phyloP scores from a whole-genome alignment of 164 flowering plant species.

The grape (Vitis vinifera) region ASM3070453v1 NC_081820.1:21537501-21538000 shows the following conservation, averaged over 20 bases:
- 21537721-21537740: slow-evolving; percentile 1
- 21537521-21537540: too few relatives aligned
- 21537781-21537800: background rate
- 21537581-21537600: too few relatives aligned
- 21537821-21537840: slow-evolving; percentile 22
- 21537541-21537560: too few relatives aligned
- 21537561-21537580: too few relatives aligned
- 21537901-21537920: background rate
- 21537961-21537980: background rate
- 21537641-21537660: too few relatives aligned
- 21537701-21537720: too few relatives aligned
- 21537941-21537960: background rate
- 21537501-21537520: too few relatives aligned
- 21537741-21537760: background rate
- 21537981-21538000: too few relatives aligned
- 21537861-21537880: background rate
- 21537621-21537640: too few relatives aligned
- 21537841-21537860: background rate
- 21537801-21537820: background rate
- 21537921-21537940: background rate
- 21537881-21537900: background rate
- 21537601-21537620: too few relatives aligned
- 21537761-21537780: background rate
- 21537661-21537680: too few relatives aligned
- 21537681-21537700: too few relatives aligned